Base-by-base conservation (phyloP, 2,329 filamentous ascomycete species). In the Ophiostoma australiae region DNA sequence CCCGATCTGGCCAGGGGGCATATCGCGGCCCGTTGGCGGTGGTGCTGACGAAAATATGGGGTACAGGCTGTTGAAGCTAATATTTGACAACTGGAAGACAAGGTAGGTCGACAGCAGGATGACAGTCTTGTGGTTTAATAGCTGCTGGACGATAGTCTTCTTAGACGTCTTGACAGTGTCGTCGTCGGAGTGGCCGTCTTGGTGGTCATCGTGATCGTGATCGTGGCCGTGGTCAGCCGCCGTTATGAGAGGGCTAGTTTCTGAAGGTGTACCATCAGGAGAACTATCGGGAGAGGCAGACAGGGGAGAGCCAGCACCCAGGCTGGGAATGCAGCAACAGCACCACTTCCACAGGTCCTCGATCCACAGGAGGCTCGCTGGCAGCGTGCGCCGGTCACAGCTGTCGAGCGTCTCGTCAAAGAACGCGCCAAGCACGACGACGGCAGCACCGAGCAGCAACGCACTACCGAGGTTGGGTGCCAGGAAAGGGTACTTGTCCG, bases 51-150 rank as follows among this genome's bases (percentile, higher is more conserved):
- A 92, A 76, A 98, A 99, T 70, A 98, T 94, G 0, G 95, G 95
- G 76, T 96, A 99, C 0, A 99, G 83, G 23, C 92, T 94, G 80
- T 97, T 97, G 85, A 94, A 99, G 3, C 93, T 93, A 74, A 97
- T 93, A 79, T 98, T 98, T 73, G 91, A 90, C 5, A 99, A 85
- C 77, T 97, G 94, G 78, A 98, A 99, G 68, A 98, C 90, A 63
- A 97, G 87, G 77, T 97, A 98, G 0, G 94, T 96, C 69, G 87
- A 79, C 6, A 99, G 86, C 0, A 99, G 85, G 2, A 96, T 82
- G 15, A 97, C 79, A 0, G 93, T 97, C 72, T 95, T 93, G 71
- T 89, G 86, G 76, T 92, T 97, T 69, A 94, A 84, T 1, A 97
- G 77, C 63, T 85, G 82, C n/a, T 79, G 81, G 80, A 84, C 84